Evolutionary conservation across 257 asterid species (phyloP).

Genomic region (Solanum gandarillasii): DNA sequence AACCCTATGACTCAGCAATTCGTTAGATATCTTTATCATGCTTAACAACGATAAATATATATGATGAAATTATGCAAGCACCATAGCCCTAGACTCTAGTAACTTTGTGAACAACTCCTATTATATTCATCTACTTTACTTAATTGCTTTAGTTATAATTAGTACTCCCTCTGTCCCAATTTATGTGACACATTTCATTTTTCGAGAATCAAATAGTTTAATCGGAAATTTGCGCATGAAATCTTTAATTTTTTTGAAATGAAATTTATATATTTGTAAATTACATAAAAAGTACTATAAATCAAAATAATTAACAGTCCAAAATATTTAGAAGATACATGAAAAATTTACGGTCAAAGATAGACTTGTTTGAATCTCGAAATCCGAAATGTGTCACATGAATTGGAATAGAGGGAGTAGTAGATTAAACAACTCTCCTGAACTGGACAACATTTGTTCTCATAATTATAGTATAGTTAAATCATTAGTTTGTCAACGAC

Average conservation of each 20-base stretch:
- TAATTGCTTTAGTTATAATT: background rate
- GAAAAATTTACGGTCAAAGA: too few species aligned
- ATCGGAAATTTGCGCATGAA: too few species aligned
- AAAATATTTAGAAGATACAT: too few species aligned
- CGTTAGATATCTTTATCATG: background rate
- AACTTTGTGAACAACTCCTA: background rate
- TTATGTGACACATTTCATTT: too few species aligned
- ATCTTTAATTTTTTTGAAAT: too few species aligned
- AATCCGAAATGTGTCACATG: too few species aligned
- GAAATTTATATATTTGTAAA: too few species aligned
- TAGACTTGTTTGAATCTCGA: too few species aligned
- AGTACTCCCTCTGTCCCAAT: too few species aligned
- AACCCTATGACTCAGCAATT: background rate
- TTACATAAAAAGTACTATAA: too few species aligned
- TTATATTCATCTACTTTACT: background rate
- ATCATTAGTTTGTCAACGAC: background rate
- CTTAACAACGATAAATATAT: background rate
- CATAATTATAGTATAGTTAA: background rate
- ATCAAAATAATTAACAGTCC: too few species aligned
- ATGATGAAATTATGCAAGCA: background rate
- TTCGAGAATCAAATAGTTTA: too few species aligned
- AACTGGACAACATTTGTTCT: background rate
- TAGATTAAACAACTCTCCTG: background rate
- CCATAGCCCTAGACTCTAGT: background rate
- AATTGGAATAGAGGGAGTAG: background rate